Evolutionary conservation across 257 asterid species (phyloP).

Genomic region (Sherardia arvensis): DNA sequence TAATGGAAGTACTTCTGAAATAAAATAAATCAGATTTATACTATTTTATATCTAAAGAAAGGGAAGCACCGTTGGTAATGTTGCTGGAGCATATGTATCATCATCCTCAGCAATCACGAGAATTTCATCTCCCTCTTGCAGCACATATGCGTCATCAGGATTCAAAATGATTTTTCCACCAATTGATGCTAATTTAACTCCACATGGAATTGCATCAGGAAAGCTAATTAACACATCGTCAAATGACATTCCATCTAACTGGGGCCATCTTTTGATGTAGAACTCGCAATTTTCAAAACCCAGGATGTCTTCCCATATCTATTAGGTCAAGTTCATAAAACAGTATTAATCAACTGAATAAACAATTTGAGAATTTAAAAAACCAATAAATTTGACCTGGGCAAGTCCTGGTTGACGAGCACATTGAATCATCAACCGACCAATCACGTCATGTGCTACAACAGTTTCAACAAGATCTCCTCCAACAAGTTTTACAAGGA

Average conservation of each 20-base stretch:
- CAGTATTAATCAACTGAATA: background rate
- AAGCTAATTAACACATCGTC: constrained; percentile 85
- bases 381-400: constrained; percentile 41
- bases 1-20: background rate
- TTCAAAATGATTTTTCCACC: constrained; percentile 81
- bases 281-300: constrained; percentile 92
- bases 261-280: constrained; percentile 76
- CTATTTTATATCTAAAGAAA: constrained; percentile 19
- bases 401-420: constrained; percentile 97
- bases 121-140: constrained; percentile 84
- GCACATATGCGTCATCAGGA: constrained; percentile 70
- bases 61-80: constrained; percentile 64
- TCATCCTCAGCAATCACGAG: constrained; percentile 95
- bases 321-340: constrained; percentile 20
- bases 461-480: constrained; percentile 91
- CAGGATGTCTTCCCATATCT: constrained; percentile 96
- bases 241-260: constrained; percentile 73
- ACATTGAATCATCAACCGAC: constrained; percentile 90
- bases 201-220: constrained; percentile 89
- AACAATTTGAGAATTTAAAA: constrained; percentile 4
- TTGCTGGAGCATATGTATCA: constrained; percentile 69
- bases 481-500: constrained; percentile 84
- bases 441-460: constrained; percentile 91
- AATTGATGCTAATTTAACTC: constrained; percentile 67
- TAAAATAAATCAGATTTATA: background rate